Conservation (phyloP, 2,329 filamentous ascomycete genomes). For the Verticillium dahliae region DNA sequence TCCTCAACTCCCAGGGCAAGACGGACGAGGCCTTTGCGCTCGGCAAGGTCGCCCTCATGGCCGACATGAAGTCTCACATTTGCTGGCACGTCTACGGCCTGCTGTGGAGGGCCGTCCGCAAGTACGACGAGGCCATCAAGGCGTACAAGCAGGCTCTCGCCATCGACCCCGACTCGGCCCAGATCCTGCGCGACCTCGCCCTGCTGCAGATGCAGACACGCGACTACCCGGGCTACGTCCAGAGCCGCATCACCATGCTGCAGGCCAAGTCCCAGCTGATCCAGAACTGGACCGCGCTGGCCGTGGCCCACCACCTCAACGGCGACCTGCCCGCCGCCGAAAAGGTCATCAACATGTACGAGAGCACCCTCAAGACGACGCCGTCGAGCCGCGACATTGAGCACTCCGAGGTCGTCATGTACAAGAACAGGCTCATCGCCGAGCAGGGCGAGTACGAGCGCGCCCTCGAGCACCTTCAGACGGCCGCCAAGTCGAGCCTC, state of each 20-base stretch:
- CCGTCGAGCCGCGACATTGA: slow-evolving; percentile 77
- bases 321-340: slow-evolving; percentile 83
- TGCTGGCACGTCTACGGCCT: slow-evolving; percentile 99
- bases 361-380: slow-evolving; percentile 81
- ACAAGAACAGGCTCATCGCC: slow-evolving; percentile 92
- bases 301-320: slow-evolving; percentile 85
- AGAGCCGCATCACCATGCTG: slow-evolving; percentile 83
- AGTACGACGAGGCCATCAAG: slow-evolving; percentile 98
- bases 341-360: slow-evolving; percentile 83
- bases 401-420: slow-evolving; percentile 87
- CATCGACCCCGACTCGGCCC: slow-evolving; percentile 87
- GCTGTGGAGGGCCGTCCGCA: slow-evolving; percentile 88
- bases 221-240: slow-evolving; percentile 88
- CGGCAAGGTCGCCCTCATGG: slow-evolving; percentile 84
- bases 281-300: slow-evolving; percentile 96
- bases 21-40: slow-evolving; percentile 90
- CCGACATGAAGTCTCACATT: slow-evolving; percentile 98
- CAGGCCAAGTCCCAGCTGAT: slow-evolving; percentile 73
- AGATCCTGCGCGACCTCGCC: slow-evolving; percentile 91
- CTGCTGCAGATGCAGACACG: slow-evolving; percentile 94
- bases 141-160: slow-evolving; percentile 94
- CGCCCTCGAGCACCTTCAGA: slow-evolving; percentile 80
- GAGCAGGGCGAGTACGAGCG: slow-evolving; percentile 78
- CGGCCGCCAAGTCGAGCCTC: slow-evolving; percentile 67
- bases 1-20: slow-evolving; percentile 88